These are phyloP conservation scores for Hyphodiscus hymeniophilus DNA, from an alignment of 495 filamentous ascomycete genomes.

Conservation along the genomic window DNA sequence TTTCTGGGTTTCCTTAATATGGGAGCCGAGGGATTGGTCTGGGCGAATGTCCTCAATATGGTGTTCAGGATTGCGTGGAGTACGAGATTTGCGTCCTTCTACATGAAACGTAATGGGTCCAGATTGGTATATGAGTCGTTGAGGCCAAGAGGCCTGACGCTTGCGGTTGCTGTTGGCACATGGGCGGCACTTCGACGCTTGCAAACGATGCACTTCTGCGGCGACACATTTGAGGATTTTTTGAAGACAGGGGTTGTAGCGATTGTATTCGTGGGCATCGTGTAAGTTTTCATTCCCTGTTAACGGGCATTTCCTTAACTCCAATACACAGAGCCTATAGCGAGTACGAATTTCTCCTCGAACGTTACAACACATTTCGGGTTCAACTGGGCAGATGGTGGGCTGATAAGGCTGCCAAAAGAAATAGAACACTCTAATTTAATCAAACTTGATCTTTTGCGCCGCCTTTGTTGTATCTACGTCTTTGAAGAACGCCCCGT, in stretches of 20 bases:
- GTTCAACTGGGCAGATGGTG: neutral
- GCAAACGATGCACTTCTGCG: conserved; percentile 15
- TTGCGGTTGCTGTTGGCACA: conserved; percentile 12
- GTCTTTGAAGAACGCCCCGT: conserved; percentile 90
- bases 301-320: neutral
- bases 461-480: conserved; percentile 67
- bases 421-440: conserved; percentile 24
- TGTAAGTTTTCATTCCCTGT: conserved; percentile 43
- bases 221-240: conserved; percentile 34
- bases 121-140: conserved; percentile 24
- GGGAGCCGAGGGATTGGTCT: conserved; percentile 74
- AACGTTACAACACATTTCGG: conserved; percentile 12
- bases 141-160: conserved; percentile 19
- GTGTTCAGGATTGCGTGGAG: conserved; percentile 74
- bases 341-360: conserved; percentile 16
- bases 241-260: conserved; percentile 42
- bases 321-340: conserved; percentile 7
- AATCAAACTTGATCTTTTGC: conserved; percentile 90
- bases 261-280: conserved; percentile 40
- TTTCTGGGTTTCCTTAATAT: conserved; percentile 55
- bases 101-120: conserved; percentile 40
- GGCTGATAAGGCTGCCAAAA: neutral
- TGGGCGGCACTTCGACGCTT: conserved; percentile 15
- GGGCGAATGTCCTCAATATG: conserved; percentile 85
- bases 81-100: conserved; percentile 55